Conservation (phyloP, 148 eudicot genomes). For the Silene latifolia region DNA sequence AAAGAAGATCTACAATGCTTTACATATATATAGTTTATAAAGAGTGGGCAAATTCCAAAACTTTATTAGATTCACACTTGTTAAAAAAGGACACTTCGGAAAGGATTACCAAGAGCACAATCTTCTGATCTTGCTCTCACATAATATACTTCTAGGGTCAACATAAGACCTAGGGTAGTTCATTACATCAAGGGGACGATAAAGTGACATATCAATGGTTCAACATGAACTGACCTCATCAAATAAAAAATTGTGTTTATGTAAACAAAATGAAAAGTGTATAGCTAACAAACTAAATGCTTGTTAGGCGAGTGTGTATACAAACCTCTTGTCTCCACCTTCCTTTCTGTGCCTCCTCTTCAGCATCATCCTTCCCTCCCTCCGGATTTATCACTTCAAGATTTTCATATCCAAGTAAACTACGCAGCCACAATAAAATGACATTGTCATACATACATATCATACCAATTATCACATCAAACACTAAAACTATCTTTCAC, state of each 20-base stretch:
- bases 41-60: too few species aligned
- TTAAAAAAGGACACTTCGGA: not conserved
- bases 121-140: not conserved
- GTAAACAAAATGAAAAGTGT: not conserved
- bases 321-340: conserved; percentile 90
- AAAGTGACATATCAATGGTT: not conserved
- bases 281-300: not conserved
- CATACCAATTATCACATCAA: not conserved
- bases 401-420: conserved; percentile 80
- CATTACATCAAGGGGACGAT: not conserved
- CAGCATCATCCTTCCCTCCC: conserved; percentile 89
- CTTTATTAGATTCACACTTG: not conserved
- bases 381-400: conserved; percentile 95
- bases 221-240: not conserved
- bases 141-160: not conserved
- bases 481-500: not conserved
- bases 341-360: conserved; percentile 87
- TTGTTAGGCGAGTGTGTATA: not conserved
- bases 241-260: not conserved
- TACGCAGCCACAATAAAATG: conserved; percentile 15
- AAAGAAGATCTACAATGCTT: too few species aligned
- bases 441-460: not conserved
- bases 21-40: too few species aligned
- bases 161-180: not conserved
- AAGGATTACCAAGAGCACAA: not conserved